Conservation (phyloP, 106 monocot species). For the Dioscorea alata region DNA sequence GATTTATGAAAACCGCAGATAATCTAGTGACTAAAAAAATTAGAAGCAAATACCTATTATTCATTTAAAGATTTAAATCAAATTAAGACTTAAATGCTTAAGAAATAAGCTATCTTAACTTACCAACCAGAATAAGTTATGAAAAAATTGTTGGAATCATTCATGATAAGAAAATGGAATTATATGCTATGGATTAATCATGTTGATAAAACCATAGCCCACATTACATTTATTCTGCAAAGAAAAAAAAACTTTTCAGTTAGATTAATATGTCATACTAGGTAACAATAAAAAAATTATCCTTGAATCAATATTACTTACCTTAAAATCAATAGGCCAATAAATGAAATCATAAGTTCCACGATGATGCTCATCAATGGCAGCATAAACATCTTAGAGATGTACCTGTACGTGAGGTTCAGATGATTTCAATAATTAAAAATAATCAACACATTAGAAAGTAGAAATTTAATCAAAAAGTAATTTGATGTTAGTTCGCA, state of each 20-base stretch:
- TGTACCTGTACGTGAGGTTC: conserved; percentile 48
- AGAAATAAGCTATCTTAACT: no score
- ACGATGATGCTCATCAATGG: conserved; percentile 92
- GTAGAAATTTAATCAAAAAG: background rate
- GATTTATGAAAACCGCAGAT: conserved; percentile 95
- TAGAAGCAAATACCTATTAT: conserved; percentile 1
- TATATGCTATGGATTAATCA: conserved; percentile 33
- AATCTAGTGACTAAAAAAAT: conserved; percentile 70
- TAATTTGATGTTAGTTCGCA: no score
- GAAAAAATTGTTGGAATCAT: no score
- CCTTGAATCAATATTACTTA: conserved; percentile 5
- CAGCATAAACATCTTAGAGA: conserved; percentile 94
- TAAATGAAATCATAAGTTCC: conserved; percentile 98
- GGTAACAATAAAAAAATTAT: background rate
- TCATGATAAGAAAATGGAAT: conserved; percentile 22
- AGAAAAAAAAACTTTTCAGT: background rate
- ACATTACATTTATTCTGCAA: conserved; percentile 51
- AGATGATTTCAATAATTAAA: background rate
- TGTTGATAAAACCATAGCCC: conserved; percentile 50
- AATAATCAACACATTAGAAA: background rate
- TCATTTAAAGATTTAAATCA: background rate
- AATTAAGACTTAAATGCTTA: background rate
- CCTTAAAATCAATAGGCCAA: conserved; percentile 97
- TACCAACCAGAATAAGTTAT: no score
- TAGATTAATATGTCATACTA: background rate